Base-by-base conservation (phyloP, 2,329 filamentous ascomycete genomes). In the Fusarium falciforme region DNA sequence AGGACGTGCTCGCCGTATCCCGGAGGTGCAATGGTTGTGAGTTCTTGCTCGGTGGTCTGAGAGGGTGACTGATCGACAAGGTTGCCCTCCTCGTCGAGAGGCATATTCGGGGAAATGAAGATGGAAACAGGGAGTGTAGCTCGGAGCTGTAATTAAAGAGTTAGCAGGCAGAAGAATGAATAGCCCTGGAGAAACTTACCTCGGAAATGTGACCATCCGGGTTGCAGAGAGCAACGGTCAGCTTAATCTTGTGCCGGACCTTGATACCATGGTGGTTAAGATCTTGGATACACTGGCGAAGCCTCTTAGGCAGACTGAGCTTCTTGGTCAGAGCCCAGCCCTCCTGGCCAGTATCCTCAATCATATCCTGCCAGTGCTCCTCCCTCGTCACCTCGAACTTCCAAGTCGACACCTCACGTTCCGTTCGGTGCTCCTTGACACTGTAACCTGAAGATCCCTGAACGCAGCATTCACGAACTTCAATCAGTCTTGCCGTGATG, bases 141-240 rank as follows among this genome's bases (percentile, higher is more conserved):
- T 61, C 96, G 93, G 61, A 98, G 90, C 91, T 93, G 62, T 8
- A 20, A 38, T 58, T 5, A 31, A 33, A 12, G 35, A 40, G 64
- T 78, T 52, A 77, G 70, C 38, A 42, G 36, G 36, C 33, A 36
- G 14, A 6, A 33, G 11, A 6, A 12, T 4, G 36, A 29, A 40
- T 1, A 9, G 14, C 14, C 17, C 8, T 2, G 31, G 20, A 36
- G 25, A 7, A 14, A 57, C 87, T 80, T 86, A 93, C 91, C 88
- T 98, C 96, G 65, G 95, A 98, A 64, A 95, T 89, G 80, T 98
- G 96, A 0, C 95, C 96, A 80, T 99, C 96, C 0, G 96, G 96
- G 78, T 99, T 98, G 82, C 95, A 93, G 42, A 99, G 89, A 55
- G 96, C 94, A 69, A 98, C 92, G 59, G 94, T 94, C 79, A 98